Evolutionary conservation across 495 filamentous ascomycete species (phyloP).

Genomic region (Talaromyces ruber): DNA sequence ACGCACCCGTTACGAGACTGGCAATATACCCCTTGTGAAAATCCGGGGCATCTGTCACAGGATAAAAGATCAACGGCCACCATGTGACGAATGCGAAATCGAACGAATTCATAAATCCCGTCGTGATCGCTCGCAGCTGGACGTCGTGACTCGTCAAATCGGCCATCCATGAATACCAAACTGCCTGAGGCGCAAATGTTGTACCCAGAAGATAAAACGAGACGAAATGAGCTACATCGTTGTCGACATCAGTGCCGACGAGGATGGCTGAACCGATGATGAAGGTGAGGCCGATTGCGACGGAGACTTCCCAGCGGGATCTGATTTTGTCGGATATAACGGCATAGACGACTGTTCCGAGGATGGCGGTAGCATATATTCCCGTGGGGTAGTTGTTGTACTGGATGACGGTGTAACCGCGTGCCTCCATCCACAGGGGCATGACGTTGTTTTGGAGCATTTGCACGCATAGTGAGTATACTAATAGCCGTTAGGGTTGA

Average conservation of each 20-base stretch:
- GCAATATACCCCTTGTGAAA: slow-evolving; percentile 26
- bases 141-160: slow-evolving; percentile 25
- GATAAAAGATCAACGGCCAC: slow-evolving; percentile 30
- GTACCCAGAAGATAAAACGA: slow-evolving; percentile 27
- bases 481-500: slow-evolving; percentile 6
- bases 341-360: slow-evolving; percentile 22
- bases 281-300: slow-evolving; percentile 24
- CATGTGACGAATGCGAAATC: slow-evolving; percentile 29
- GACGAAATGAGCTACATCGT: slow-evolving; percentile 21
- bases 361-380: slow-evolving; percentile 23
- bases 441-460: slow-evolving; percentile 27
- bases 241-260: slow-evolving; percentile 11
- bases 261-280: slow-evolving; percentile 25
- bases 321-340: slow-evolving; percentile 25
- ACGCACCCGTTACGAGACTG: slow-evolving; percentile 21
- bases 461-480: slow-evolving; percentile 25
- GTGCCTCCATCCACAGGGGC: slow-evolving; percentile 26
- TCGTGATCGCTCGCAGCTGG: slow-evolving; percentile 25
- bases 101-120: slow-evolving; percentile 30
- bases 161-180: slow-evolving; percentile 32
- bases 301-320: slow-evolving; percentile 26
- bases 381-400: slow-evolving; percentile 28
- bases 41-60: slow-evolving; percentile 24
- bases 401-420: slow-evolving; percentile 23
- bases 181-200: slow-evolving; percentile 25